Evolutionary conservation across 768 basidiomycete genomes (phyloP), one percentile per base, ranked within the genome.

Genomic region (Mrakia frigida): DNA sequence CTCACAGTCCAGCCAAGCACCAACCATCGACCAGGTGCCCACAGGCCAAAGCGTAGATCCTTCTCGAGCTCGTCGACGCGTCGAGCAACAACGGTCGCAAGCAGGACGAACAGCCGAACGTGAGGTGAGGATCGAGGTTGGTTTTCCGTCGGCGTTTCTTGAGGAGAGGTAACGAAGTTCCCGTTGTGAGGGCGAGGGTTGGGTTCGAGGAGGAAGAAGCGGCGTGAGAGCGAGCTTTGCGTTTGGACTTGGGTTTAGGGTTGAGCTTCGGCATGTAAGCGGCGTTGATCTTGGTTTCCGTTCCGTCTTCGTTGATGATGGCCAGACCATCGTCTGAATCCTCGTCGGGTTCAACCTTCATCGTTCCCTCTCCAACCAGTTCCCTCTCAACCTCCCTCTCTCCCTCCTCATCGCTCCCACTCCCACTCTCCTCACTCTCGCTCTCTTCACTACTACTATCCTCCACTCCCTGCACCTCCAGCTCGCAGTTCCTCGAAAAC

Each of bases 1-100:
- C 65, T n/a, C 39, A 68, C 65, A 68, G 65, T 39, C 37, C 10
- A 7, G 3, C 11, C 33, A 68, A 39, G n/a, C 65, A 68, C 65
- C 65, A 68, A 39, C 65, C 65, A 41, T 68, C 65, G 23, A 68
- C 65, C 37, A 68, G 31, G n/a, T 68, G 65, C 25, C 65, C 65
- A n/a, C 65, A 68, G 9, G 21, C 16, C 25, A 68, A 13, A 16
- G 21, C 7, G 18, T 23, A 68, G 39, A 68, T 68, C 65, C 65
- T 35, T 39, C 65, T 68, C 65, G 65, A 68, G 18, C 25, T 41
- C 35, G 65, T 68, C 39, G 35, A 35, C 37, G 65, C 65, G 37
- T 39, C 39, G 33, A 68, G 65, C 16, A 68, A 39, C 25, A 68
- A 23, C 5, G 65, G 65, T 43, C 65, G 7, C 65, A 39, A 35